Evolutionary conservation across 1,284 basidiomycete genomes (phyloP).

Genomic region (Ceraceosorus guamensis): DNA sequence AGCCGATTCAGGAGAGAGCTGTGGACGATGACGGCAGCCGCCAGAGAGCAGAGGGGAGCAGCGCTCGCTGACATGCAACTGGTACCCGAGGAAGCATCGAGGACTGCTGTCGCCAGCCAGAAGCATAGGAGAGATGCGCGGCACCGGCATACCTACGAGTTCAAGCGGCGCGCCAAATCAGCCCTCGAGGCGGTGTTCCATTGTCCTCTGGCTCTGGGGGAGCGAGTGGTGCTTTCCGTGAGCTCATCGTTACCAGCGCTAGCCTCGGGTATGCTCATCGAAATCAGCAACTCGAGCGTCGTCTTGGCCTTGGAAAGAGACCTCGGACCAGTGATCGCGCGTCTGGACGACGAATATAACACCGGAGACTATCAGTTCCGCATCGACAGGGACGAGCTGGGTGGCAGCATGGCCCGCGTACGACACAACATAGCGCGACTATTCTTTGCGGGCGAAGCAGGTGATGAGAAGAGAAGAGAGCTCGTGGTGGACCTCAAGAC

Average conservation of each 20-base stretch:
- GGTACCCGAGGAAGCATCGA: neutral
- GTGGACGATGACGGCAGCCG: slow-evolving; percentile 78
- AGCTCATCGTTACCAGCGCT: slow-evolving; percentile 76
- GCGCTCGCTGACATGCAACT: slow-evolving; percentile 48
- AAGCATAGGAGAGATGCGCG: too few species aligned
- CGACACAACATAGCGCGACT: slow-evolving; percentile 82
- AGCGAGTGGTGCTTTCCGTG: slow-evolving; percentile 72
- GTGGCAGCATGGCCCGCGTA: slow-evolving; percentile 75
- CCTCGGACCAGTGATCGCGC: slow-evolving; percentile 51
- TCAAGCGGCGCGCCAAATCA: slow-evolving; percentile 51
- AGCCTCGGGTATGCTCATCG: slow-evolving; percentile 72
- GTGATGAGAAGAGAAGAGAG: slow-evolving; percentile 54
- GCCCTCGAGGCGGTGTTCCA: slow-evolving; percentile 30
- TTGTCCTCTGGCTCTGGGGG: slow-evolving; percentile 63
- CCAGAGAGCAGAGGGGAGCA: slow-evolving; percentile 61
- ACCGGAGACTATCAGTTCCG: slow-evolving; percentile 58
- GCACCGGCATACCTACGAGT: slow-evolving; percentile 60
- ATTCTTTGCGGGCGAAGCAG: slow-evolving; percentile 64
- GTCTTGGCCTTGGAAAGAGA: slow-evolving; percentile 73
- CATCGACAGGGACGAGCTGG: slow-evolving; percentile 87
- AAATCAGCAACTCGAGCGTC: slow-evolving; percentile 61
- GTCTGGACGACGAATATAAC: slow-evolving; percentile 16
- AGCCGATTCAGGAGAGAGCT: slow-evolving; percentile 77
- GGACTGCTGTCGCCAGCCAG: neutral
- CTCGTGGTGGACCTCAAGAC: slow-evolving; percentile 72